Evolutionary conservation across 2,329 filamentous ascomycete genomes (phyloP), one percentile per base, ranked within the genome.

Genomic region (Fusarium longipes): DNA sequence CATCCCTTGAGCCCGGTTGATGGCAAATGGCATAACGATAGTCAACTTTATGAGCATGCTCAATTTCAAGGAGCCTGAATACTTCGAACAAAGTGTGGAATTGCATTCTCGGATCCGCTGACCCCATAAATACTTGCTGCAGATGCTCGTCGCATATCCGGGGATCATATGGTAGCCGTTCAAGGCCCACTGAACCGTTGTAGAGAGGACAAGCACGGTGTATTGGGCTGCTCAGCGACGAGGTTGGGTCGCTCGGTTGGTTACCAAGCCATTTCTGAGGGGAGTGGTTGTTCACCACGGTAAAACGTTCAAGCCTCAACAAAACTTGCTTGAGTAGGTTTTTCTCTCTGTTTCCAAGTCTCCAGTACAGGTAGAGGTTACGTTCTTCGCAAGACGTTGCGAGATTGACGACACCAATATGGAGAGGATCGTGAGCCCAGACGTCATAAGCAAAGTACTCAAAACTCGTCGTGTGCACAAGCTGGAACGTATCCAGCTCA

Each of bases 401-500:
- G 6, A 57, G 5, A 32, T 57, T 57, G 17, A 62, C 27, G 6
- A 63, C 3, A 6, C 59, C 59, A 2, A 63, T 2, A 6, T 10
- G 5, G 3, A 44, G 43, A 3, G 11, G 17, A n/a, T 62, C 57
- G 2, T 2, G 8, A 7, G 25, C 0, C 60, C 60, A 63, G 0
- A 63, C 0, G 6, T 44, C 27, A n/a, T 56, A 11, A 3, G 59
- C 32, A 40, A 63, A 56, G 7, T 6, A 0, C 2, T n/a, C 42
- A 25, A 63, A 49, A 2, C 0, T 2, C 4, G 1, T 0, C 20
- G 1, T 0, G 0, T 2, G 3, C n/a, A 7, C 2, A 8, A 63
- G 8, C 6, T 22, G 8, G 4, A 61, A 11, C 0, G 11, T 56
- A 1, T 61, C 60, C 7, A 62, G 4, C 14, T 62, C 60, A 1